These are phyloP conservation scores for Tuber borchii DNA, from an alignment of 495 filamentous ascomycete genomes.

Conservation along the genomic window DNA sequence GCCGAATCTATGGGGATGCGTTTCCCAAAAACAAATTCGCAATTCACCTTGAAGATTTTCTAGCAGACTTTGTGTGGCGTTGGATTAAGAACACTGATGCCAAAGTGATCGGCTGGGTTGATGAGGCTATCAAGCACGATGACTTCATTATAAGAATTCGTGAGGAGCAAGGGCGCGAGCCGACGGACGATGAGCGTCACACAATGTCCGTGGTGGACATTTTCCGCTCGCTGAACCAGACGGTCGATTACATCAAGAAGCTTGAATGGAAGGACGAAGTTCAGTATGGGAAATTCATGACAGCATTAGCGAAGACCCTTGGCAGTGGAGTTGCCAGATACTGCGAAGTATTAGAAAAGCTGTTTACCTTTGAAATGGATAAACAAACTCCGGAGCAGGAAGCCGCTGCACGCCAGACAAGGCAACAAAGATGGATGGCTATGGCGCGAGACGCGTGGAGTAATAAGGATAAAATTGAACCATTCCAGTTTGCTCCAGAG, in stretches of 20 bases:
- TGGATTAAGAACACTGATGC: constrained; percentile 79
- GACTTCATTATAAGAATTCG: constrained; percentile 52
- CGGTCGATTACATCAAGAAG: constrained; percentile 72
- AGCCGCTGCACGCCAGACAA: constrained; percentile 63
- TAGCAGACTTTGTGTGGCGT: constrained; percentile 89
- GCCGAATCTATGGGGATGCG: constrained; percentile 64
- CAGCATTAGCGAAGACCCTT: constrained; percentile 80
- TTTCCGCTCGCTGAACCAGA: constrained; percentile 86
- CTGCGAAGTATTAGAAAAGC: constrained; percentile 82
- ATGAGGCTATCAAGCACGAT: constrained; percentile 84
- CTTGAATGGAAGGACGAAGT: constrained; percentile 90
- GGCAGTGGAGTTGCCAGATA: constrained; percentile 77
- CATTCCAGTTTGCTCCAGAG: constrained; percentile 95
- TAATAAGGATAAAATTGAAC: constrained; percentile 88
- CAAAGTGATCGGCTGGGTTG: constrained; percentile 77
- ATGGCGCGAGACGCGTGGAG: constrained; percentile 94
- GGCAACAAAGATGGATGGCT: constrained; percentile 85
- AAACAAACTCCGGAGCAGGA: constrained; percentile 79
- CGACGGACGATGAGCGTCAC: constrained; percentile 77
- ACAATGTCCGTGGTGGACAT: constrained; percentile 91
- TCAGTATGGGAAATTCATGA: constrained; percentile 96
- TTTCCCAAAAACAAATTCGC: constrained; percentile 64
- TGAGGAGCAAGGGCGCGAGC: constrained; percentile 40
- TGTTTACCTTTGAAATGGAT: constrained; percentile 90
- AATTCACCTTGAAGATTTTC: constrained; percentile 74